These are phyloP conservation scores for Moesziomyces globuligerus DNA, from an alignment of 1,284 basidiomycete species.

Conservation along the genomic window DNA sequence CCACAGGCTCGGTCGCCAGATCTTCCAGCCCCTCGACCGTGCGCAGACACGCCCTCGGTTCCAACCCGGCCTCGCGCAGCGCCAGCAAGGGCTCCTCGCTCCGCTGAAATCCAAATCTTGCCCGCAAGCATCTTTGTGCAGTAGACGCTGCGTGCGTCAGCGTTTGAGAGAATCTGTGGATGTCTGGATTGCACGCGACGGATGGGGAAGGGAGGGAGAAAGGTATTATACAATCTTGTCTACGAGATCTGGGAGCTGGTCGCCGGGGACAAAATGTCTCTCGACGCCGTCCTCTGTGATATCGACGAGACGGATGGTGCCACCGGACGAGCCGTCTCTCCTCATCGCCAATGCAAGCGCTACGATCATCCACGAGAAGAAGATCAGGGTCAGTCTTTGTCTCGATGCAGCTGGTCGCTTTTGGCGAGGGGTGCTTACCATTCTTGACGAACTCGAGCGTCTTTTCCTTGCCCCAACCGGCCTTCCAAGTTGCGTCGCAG, in stretches of 20 bases:
- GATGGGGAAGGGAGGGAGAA: background rate
- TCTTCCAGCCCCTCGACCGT: conserved; percentile 26
- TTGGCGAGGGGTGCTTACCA: conserved; percentile 70
- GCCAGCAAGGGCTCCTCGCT: conserved; percentile 38
- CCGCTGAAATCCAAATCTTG: conserved; percentile 4
- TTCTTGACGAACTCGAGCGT: conserved; percentile 96
- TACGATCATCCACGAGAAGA: conserved; percentile 13
- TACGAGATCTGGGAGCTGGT: conserved; percentile 56
- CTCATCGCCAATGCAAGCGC: conserved; percentile 96
- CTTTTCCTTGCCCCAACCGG: conserved; percentile 90
- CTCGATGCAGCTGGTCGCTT: too few species aligned
- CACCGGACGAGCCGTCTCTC: conserved; percentile 96
- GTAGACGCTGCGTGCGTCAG: background rate
- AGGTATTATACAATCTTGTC: conserved; percentile 53
- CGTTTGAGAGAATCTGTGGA: background rate
- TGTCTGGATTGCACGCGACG: background rate
- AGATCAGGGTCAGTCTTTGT: background rate
- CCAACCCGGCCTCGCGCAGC: conserved; percentile 28
- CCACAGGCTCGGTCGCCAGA: background rate
- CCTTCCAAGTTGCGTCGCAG: conserved; percentile 96
- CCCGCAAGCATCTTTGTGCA: background rate
- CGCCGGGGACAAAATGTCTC: conserved; percentile 92
- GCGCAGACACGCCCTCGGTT: conserved; percentile 17
- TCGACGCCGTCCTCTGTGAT: conserved; percentile 93
- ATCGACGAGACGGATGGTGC: conserved; percentile 95